A percentile compares a stretch with the other conserved stretches of the same genome.
Conservation (phyloP, 2,329 filamentous ascomycete genomes). For the Zymoseptoria ardabiliae region DNA sequence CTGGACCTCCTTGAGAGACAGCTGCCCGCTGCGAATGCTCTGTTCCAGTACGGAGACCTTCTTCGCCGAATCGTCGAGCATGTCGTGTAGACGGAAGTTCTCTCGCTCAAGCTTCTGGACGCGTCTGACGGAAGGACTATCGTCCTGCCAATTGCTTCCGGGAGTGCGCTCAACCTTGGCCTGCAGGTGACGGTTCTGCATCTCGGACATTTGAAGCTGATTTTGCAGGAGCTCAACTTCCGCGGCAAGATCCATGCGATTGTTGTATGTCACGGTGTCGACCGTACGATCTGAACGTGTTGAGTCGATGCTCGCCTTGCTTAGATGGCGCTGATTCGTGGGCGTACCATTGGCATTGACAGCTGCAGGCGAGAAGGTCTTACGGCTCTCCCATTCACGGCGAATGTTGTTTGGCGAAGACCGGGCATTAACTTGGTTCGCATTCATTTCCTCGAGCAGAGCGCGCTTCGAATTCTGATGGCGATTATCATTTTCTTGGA, state of each 20-base stretch:
- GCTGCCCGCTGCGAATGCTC: slow-evolving; percentile 75
- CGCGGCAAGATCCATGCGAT: slow-evolving; percentile 80
- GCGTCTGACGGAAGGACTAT: slow-evolving; percentile 70
- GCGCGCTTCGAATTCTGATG: slow-evolving; percentile 61
- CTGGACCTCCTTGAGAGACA: slow-evolving; percentile 85
- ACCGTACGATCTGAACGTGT: slow-evolving; percentile 76
- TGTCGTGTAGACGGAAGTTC: slow-evolving; percentile 84
- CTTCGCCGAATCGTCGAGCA: slow-evolving; percentile 87
- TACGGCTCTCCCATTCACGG: slow-evolving; percentile 51
- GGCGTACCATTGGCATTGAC: slow-evolving; percentile 56
- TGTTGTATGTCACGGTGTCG: slow-evolving; percentile 77
- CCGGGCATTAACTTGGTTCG: slow-evolving; percentile 65
- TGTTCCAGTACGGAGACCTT: slow-evolving; percentile 87
- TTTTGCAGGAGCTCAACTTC: slow-evolving; percentile 91
- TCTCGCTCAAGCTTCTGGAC: slow-evolving; percentile 88
- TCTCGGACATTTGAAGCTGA: slow-evolving; percentile 84
- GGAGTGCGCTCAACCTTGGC: slow-evolving; percentile 70
- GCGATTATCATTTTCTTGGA: slow-evolving; percentile 56
- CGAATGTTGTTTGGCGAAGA: slow-evolving; percentile 68
- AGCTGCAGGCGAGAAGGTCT: slow-evolving; percentile 62
- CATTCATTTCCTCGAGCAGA: slow-evolving; percentile 78
- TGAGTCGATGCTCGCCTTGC: slow-evolving; percentile 65
- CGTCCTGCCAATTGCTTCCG: slow-evolving; percentile 56
- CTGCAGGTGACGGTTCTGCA: slow-evolving; percentile 90
- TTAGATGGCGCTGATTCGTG: slow-evolving; percentile 58